Evolutionary conservation across 768 basidiomycete genomes (phyloP), one percentile per base, ranked within the genome.

Genomic region (Hypholoma fasciculare): DNA sequence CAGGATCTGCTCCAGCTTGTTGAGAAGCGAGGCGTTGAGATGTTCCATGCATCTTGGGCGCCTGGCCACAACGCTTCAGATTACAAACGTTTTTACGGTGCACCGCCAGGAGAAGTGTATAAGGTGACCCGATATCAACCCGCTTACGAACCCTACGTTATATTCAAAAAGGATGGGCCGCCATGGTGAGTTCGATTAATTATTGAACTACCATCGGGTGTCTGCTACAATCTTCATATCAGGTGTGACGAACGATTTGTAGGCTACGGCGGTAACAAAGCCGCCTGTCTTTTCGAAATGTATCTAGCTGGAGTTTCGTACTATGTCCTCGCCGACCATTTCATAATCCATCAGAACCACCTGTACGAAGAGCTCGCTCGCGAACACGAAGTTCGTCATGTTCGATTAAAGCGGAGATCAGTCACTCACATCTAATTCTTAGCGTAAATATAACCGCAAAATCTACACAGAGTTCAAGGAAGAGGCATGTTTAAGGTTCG

Each of bases 241-340:
- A 93, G 92, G 92, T 95, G 93, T 65, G 92, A 95, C 65, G 92
- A 94, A 69, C 83, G 92, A 36, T 96, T 96, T 66, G 81, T 94
- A 47, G 94, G 94, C 1, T 95, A 95, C 69, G 94, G 94, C 4
- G 92, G 87, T 1, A 96, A 96, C 77, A 96, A 96, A 71, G 94
- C 94, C 1, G 93, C 94, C 9, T 95, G 94, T 67, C 78, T 94
- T 38, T 94, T 89, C 68, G 94, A 94, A 70, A 91, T 96, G 84
- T 93, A 92, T 73, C 76, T 96, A 7, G 87, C 91, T 12, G 94
- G 94, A 2, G 82, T 94, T 39, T 86, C 86, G 20, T 94, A 86
- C 72, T 92, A 88, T 67, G 90, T 96, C 26, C 81, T 95, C 12
- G 77, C 88, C 11, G 92, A 95, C 69, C 92, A 96, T 71, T 96